These are phyloP conservation scores for Cryptococcus jaspeensis DNA, from an alignment of 1,284 basidiomycete species.

Conservation along the genomic window DNA sequence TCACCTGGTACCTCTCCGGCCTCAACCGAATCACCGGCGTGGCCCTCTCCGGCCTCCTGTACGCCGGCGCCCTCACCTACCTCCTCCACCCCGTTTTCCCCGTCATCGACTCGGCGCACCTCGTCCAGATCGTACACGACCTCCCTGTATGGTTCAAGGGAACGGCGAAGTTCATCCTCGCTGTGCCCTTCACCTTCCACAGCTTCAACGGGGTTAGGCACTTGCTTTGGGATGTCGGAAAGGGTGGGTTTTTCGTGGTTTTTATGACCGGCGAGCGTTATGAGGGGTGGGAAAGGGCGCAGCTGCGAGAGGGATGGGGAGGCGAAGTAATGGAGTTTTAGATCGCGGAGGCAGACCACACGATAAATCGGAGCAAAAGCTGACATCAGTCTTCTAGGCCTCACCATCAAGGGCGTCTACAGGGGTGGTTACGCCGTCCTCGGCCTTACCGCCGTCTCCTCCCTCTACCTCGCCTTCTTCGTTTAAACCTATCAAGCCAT, in stretches of 20 bases:
- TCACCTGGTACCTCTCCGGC: constrained; percentile 83
- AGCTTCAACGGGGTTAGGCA: constrained; percentile 87
- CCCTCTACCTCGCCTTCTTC: constrained; percentile 63
- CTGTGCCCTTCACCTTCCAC: constrained; percentile 86
- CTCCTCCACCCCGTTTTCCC: constrained; percentile 71
- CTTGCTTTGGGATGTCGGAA: constrained; percentile 84
- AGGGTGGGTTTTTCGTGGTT: constrained; percentile 62
- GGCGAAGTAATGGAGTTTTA: not conserved
- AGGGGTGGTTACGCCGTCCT: constrained; percentile 76
- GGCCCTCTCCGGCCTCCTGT: constrained; percentile 77
- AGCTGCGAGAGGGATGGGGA: not conserved
- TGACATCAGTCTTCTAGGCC: constrained; percentile 58
- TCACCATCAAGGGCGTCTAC: constrained; percentile 76
- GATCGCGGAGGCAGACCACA: not conserved
- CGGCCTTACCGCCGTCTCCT: constrained; percentile 73
- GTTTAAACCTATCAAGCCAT: constrained; percentile 16
- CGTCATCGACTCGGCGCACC: constrained; percentile 65
- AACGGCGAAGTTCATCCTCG: constrained; percentile 70
- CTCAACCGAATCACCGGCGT: constrained; percentile 80
- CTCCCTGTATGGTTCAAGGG: constrained; percentile 74
- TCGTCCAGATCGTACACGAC: constrained; percentile 65
- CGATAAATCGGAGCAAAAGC: constrained; percentile 3
- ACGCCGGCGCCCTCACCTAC: constrained; percentile 85
- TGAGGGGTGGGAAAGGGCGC: not conserved
- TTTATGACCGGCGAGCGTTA: not conserved